phyloP scores from a whole-genome alignment of 768 basidiomycete genomes.

The Boletus reticulatus region DNA sequence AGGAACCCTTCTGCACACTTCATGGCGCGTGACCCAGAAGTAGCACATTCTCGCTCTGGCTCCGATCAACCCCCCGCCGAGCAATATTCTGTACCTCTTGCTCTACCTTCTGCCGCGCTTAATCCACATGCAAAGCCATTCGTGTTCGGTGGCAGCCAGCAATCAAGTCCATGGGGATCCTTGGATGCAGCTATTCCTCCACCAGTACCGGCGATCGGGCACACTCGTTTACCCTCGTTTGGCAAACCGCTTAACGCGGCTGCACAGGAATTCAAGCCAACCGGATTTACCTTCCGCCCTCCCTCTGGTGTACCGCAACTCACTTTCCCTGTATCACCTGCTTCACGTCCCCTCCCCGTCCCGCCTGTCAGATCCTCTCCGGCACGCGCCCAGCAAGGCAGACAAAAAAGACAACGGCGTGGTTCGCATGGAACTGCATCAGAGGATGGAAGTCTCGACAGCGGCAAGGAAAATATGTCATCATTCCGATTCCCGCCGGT shows the following conservation, averaged over 20 bases:
- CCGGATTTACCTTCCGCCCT: conserved; percentile 73
- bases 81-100: conserved; percentile 15
- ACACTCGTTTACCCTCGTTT: conserved; percentile 43
- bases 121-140: conserved; percentile 87
- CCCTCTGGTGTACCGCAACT: conserved; percentile 65
- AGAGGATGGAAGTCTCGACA: conserved; percentile 45
- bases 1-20: conserved; percentile 60
- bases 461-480: conserved; percentile 55
- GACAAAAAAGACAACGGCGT: conserved; percentile 76
- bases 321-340: conserved; percentile 30
- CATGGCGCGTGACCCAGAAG: conserved; percentile 58
- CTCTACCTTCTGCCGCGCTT: conserved; percentile 35
- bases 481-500: conserved; percentile 75
- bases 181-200: conserved; percentile 27
- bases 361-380: conserved; percentile 29
- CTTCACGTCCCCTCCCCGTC: conserved; percentile 40
- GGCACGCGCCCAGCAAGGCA: conserved; percentile 51
- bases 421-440: conserved; percentile 38
- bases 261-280: conserved; percentile 80
- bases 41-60: conserved; percentile 57
- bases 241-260: conserved; percentile 75
- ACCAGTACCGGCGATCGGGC: conserved; percentile 38
- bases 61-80: conserved; percentile 42
- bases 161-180: conserved; percentile 35
- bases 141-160: conserved; percentile 58